Conservation (phyloP, 805 yeast genomes). For the Zygosaccharomyces gambellarensis region DNA sequence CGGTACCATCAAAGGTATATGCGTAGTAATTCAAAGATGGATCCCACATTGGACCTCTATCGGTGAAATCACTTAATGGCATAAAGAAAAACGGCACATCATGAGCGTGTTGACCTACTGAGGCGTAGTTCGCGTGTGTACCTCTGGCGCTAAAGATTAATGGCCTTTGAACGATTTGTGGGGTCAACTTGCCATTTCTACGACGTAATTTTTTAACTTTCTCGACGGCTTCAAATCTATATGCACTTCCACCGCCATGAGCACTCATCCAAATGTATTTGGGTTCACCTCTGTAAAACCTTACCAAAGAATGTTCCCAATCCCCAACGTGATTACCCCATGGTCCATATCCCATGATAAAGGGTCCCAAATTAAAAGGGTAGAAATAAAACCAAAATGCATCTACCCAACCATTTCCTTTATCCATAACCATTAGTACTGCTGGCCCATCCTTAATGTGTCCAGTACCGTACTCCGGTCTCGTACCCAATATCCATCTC, state of each 20-base stretch:
- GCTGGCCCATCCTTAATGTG: constrained; percentile 74
- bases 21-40: constrained; percentile 78
- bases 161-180: constrained; percentile 59
- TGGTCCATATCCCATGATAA: constrained; percentile 96
- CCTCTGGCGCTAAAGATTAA: constrained; percentile 88
- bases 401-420: constrained; percentile 92
- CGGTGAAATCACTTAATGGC: constrained; percentile 88
- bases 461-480: constrained; percentile 70
- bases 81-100: constrained; percentile 78
- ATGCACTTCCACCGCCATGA: constrained; percentile 96
- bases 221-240: constrained; percentile 69
- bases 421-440: constrained; percentile 75
- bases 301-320: constrained; percentile 92
- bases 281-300: constrained; percentile 79
- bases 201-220: constrained; percentile 56
- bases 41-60: constrained; percentile 93
- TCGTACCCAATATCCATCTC: constrained; percentile 79
- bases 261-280: constrained; percentile 93
- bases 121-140: constrained; percentile 93
- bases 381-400: constrained; percentile 96
- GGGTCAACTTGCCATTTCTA: constrained; percentile 74
- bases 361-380: constrained; percentile 91
- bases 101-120: constrained; percentile 95
- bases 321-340: constrained; percentile 97
- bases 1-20: constrained; percentile 67